Percentiles rank a stretch among this genome's conserved stretches.
These are phyloP conservation scores for Aspergillus fijiensis DNA, from an alignment of 2,329 filamentous ascomycete genomes.

Conservation along the genomic window DNA sequence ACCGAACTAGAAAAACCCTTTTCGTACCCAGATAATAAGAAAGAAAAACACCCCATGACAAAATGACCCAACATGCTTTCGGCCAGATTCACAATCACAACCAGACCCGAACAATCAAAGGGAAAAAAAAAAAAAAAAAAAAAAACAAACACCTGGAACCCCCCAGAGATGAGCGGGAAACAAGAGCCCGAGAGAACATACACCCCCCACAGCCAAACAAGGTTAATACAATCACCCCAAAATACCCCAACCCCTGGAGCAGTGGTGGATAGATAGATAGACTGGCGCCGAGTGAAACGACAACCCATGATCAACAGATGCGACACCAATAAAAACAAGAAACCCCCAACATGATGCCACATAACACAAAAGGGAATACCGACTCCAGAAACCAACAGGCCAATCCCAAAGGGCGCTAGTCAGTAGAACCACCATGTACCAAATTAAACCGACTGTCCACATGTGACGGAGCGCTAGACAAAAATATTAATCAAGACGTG, in stretches of 20 bases:
- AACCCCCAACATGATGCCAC: conserved; percentile 17
- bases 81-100: conserved; percentile 20
- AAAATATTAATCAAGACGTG: conserved; percentile 13
- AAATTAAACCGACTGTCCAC: conserved; percentile 29
- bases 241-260: conserved; percentile 8
- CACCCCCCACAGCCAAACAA: conserved; percentile 9
- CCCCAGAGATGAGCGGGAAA: conserved; percentile 20
- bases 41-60: conserved; percentile 12
- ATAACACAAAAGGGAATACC: conserved; percentile 25
- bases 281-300: conserved; percentile 4
- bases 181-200: conserved; percentile 18
- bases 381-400: conserved; percentile 34
- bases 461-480: conserved; percentile 25
- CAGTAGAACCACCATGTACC: conserved; percentile 30
- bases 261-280: not conserved
- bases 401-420: conserved; percentile 28
- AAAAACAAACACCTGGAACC: conserved; percentile 21
- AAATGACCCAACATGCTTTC: conserved; percentile 9
- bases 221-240: conserved; percentile 16
- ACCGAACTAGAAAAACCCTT: conserved; percentile 14
- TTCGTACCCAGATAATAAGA: conserved; percentile 11
- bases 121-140: not conserved
- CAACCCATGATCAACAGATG: conserved; percentile 9
- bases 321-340: conserved; percentile 9
- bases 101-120: conserved; percentile 14